Evolutionary conservation across 2,329 filamentous ascomycete species (phyloP), one percentile per base, ranked within the genome.

Genomic region (Penicillium sp.): DNA sequence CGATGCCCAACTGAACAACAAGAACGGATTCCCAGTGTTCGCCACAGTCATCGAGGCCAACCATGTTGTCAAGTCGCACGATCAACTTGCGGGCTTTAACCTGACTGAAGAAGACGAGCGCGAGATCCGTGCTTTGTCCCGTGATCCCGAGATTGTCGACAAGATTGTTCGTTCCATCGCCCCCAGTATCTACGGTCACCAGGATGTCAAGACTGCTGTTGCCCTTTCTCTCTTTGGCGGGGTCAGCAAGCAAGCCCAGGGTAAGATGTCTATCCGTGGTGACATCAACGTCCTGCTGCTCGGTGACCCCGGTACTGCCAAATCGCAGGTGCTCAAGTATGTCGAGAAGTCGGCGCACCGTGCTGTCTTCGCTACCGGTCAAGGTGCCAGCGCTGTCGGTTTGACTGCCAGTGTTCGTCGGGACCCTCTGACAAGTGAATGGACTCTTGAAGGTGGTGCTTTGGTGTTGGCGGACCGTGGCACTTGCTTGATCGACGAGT

Each of bases 201-300:
- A 86, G 2, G 95, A 99, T 71, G 92, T 99, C 82, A 99, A 99
- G 82, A 99, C 95, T 3, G 95, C 95, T 0, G 89, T 98, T 20
- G 94, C 95, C 0, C 83, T 98, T 34, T 97, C 93, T 0, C 85
- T 99, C 0, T 98, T 99, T 68, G 95, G 95, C 43, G 95, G 95
- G 71, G 93, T 98, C 22, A 90, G 90, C 71, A 99, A 99, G 79
- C 87, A 86, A 57, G 90, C 92, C n/a, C 90, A 89, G 72, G 95
- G 94, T 60, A 89, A 89, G 63, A 94, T 96, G 78, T 88, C 90
- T 34, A 92, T 99, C 63, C 90, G 95, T 82, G 95, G 95, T 63
- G 95, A 99, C 76, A 99, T 99, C 83, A 99, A 99, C 73, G 91
- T 99, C 4, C 84, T 99, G 5, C 87, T 99, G 1, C 89, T 99